Percentiles rank a stretch among this genome's conserved stretches.
These are phyloP conservation scores for Zygosaccharomyces pseudobailii DNA, from an alignment of 1,139 yeast genomes.

Conservation along the genomic window DNA sequence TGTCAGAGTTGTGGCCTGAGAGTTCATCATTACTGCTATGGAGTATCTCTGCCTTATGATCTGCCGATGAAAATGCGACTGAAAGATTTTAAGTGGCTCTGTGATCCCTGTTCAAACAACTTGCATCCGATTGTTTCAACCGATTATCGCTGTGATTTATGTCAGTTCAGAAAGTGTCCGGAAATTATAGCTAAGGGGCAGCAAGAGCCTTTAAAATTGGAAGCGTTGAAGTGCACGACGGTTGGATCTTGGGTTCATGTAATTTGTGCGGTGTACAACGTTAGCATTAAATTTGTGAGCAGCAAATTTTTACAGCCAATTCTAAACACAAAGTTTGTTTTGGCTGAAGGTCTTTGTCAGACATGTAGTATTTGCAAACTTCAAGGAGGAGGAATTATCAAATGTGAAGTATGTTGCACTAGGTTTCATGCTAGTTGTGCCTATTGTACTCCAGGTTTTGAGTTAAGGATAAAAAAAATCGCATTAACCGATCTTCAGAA, in stretches of 20 bases:
- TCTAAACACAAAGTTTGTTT: conserved; percentile 30
- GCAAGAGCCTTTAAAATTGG: conserved; percentile 44
- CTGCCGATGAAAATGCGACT: not conserved
- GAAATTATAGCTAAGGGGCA: conserved; percentile 45
- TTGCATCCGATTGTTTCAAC: conserved; percentile 55
- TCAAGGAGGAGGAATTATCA: conserved; percentile 40
- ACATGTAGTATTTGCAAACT: conserved; percentile 42
- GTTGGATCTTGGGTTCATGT: conserved; percentile 81
- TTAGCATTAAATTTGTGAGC: conserved; percentile 42
- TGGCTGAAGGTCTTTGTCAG: conserved; percentile 21
- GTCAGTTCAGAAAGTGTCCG: conserved; percentile 52
- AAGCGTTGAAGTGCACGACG: conserved; percentile 65
- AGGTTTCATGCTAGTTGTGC: conserved; percentile 67
- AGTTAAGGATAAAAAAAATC: conserved; percentile 41
- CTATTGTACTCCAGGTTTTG: conserved; percentile 42
- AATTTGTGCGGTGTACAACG: conserved; percentile 60
- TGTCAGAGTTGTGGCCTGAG: conserved; percentile 69
- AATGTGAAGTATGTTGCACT: conserved; percentile 42
- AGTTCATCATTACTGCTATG: conserved; percentile 72
- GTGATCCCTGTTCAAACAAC: conserved; percentile 78
- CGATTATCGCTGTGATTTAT: conserved; percentile 60
- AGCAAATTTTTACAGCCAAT: conserved; percentile 44
- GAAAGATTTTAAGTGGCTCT: conserved; percentile 53
- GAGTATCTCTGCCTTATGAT: conserved; percentile 34
- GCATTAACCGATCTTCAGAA: not conserved